Percentiles rank a stretch among this genome's conserved stretches.
Evolutionary conservation across 495 filamentous ascomycete genomes (phyloP).

Genomic region (Rusavskia elegans): DNA sequence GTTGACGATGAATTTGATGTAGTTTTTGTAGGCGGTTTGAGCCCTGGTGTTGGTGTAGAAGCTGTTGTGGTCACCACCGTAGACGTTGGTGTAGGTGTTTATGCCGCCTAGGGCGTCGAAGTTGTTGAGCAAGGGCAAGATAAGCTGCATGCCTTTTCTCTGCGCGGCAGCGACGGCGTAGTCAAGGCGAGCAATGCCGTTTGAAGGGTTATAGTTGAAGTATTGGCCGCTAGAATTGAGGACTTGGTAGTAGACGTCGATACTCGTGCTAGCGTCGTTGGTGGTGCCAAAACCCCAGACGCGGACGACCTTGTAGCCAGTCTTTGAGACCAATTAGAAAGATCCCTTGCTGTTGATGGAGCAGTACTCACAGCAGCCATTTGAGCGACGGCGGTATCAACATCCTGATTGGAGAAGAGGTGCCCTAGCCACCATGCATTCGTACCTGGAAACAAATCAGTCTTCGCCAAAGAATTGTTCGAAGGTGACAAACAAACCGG

Average conservation of each 20-base stretch:
- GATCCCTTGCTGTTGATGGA: not conserved
- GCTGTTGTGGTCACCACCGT: slow-evolving; percentile 34
- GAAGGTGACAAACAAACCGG: not conserved
- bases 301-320: slow-evolving; percentile 49
- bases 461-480: not conserved
- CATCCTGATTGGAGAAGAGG: slow-evolving; percentile 45
- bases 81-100: slow-evolving; percentile 43
- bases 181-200: slow-evolving; percentile 46
- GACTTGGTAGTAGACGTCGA: slow-evolving; percentile 19
- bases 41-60: slow-evolving; percentile 42
- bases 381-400: slow-evolving; percentile 39
- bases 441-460: slow-evolving; percentile 25
- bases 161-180: slow-evolving; percentile 46
- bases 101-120: slow-evolving; percentile 55
- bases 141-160: slow-evolving; percentile 40
- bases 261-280: slow-evolving; percentile 8
- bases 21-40: slow-evolving; percentile 44
- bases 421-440: slow-evolving; percentile 66
- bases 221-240: slow-evolving; percentile 18
- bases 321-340: slow-evolving; percentile 11
- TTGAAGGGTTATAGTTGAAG: slow-evolving; percentile 16
- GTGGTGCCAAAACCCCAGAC: slow-evolving; percentile 46
- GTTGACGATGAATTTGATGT: slow-evolving; percentile 44
- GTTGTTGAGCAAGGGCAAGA: slow-evolving; percentile 30
- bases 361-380: slow-evolving; percentile 16